Evolutionary conservation across 1,139 yeast species (phyloP).

Genomic region (Hemisphaericaspora subhashii): DNA sequence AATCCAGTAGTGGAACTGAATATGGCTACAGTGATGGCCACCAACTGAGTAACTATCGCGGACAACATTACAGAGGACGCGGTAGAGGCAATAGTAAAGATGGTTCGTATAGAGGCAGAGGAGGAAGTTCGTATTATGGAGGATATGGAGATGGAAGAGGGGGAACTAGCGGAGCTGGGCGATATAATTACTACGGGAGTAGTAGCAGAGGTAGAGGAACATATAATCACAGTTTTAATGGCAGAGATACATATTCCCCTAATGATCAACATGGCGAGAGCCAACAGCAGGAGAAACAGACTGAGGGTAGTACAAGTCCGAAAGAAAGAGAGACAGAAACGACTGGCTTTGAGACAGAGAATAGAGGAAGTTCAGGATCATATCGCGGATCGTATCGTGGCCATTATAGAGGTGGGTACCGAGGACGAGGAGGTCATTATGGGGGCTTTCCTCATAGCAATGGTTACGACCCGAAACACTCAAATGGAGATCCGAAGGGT

Average conservation of each 20-base stretch:
- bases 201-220: slow-evolving; percentile 16
- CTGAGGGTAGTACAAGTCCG: slow-evolving; percentile 1
- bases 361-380: not conserved
- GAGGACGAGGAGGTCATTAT: slow-evolving; percentile 8
- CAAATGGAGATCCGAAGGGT: slow-evolving; percentile 1
- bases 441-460: not conserved
- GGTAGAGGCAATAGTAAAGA: slow-evolving; percentile 6
- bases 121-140: slow-evolving; percentile 4
- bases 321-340: not conserved
- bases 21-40: slow-evolving; percentile 6
- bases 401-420: slow-evolving; percentile 8
- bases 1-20: slow-evolving; percentile 1
- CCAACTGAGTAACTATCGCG: slow-evolving; percentile 4
- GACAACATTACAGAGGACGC: slow-evolving; percentile 3
- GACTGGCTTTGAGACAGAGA: not conserved
- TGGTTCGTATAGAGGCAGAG: slow-evolving; percentile 6
- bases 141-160: slow-evolving; percentile 10
- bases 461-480: slow-evolving; percentile 1
- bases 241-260: slow-evolving; percentile 5
- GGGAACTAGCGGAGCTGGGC: slow-evolving; percentile 13
- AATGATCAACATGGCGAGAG: slow-evolving; percentile 4
- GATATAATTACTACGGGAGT: slow-evolving; percentile 2
- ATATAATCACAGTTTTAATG: slow-evolving; percentile 11
- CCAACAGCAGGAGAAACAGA: not conserved
- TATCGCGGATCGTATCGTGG: slow-evolving; percentile 5